These are phyloP conservation scores for Populus hybrid DNA, from an alignment of 441 rosid species.

Conservation along the genomic window DNA sequence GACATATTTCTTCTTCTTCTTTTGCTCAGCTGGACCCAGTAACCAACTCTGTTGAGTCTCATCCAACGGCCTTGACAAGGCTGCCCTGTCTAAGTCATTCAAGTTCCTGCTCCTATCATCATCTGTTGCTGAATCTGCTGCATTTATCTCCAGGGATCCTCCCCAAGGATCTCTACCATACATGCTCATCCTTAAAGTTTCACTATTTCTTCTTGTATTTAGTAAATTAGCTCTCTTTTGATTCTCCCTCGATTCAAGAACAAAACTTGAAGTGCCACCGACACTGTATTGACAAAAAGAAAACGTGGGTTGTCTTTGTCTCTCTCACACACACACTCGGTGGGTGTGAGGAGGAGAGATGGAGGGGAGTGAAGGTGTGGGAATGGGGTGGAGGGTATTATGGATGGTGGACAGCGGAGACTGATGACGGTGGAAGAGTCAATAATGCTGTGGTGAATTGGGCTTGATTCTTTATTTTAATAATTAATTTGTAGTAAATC, in stretches of 20 bases:
- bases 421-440: slow-evolving; percentile 15
- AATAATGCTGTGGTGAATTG: not conserved
- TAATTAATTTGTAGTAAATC: too few relatives aligned
- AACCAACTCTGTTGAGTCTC: slow-evolving; percentile 99
- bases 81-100: slow-evolving; percentile 72
- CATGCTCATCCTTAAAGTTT: slow-evolving; percentile 37
- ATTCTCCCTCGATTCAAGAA: not conserved
- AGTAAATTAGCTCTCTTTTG: not conserved
- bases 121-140: slow-evolving; percentile 96
- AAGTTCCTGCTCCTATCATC: slow-evolving; percentile 91
- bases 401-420: slow-evolving; percentile 2
- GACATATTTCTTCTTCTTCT: slow-evolving; percentile 93
- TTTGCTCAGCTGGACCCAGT: slow-evolving; percentile 71
- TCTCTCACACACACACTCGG: not conserved
- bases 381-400: not conserved
- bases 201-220: not conserved
- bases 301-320: not conserved
- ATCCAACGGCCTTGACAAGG: slow-evolving; percentile 70
- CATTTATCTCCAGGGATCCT: slow-evolving; percentile 87
- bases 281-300: not conserved
- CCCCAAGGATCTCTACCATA: slow-evolving; percentile 99
- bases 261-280: slow-evolving; percentile 5
- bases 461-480: not conserved
- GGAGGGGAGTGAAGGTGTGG: not conserved
- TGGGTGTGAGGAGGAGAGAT: not conserved